Conservation (phyloP, 257 asterid species). For the Pogostemon cablin region DNA sequence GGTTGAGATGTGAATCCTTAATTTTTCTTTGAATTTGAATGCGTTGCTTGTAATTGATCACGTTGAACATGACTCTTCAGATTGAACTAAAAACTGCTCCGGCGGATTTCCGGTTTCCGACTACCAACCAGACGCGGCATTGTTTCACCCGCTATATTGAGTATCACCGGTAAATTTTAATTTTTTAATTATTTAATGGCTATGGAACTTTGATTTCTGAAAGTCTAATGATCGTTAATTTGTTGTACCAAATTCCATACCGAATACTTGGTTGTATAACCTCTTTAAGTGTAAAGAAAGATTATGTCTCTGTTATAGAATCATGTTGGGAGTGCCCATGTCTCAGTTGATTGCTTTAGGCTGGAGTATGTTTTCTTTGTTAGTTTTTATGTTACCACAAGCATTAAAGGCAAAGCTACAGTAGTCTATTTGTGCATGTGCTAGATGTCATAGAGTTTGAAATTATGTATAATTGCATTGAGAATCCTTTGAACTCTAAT, state of each 20-base stretch:
- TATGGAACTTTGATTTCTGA: constrained; percentile 9
- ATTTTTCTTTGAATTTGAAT: not conserved
- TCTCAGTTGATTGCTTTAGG: not conserved
- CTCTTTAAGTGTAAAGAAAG: not conserved
- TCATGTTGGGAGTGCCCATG: not conserved
- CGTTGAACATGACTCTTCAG: constrained; percentile 40
- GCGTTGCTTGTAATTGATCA: constrained; percentile 22
- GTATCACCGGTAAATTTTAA: constrained; percentile 65
- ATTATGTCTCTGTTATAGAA: not conserved
- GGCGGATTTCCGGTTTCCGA: constrained; percentile 95
- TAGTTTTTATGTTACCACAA: constrained; percentile 1
- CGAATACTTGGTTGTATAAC: not conserved
- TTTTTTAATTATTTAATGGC: not conserved
- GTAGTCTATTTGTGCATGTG: not conserved
- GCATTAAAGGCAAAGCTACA: not conserved
- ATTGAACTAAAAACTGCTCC: constrained; percentile 91
- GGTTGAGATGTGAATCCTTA: constrained; percentile 11
- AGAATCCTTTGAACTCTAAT: constrained; percentile 6
- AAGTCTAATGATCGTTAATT: not conserved
- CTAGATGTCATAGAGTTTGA: not conserved
- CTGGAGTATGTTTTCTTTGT: not conserved
- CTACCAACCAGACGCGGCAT: constrained; percentile 94
- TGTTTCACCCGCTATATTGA: constrained; percentile 95
- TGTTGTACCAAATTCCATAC: not conserved
- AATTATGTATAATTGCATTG: not conserved